Base-by-base conservation (phyloP, 805 yeast genomes). In the Hanseniaspora pseudoguilliermondii region DNA sequence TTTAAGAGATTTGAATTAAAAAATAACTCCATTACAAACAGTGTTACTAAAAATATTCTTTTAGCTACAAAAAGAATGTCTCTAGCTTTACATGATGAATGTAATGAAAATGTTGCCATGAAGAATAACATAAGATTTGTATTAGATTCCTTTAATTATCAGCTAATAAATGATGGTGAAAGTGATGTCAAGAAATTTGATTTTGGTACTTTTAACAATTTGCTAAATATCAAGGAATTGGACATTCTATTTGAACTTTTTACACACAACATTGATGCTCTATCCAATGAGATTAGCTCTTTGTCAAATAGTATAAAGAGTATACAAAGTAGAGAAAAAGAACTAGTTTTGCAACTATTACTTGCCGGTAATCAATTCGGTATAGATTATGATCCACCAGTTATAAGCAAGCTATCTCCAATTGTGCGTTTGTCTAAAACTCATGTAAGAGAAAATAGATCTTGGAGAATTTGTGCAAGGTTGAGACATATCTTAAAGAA, bases 391-490 rank as follows among this genome's bases (percentile, higher is more conserved):
- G 97, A 93, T 63, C 95, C 97, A 0, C 81, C 86, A 6, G 96
- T 89, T 20, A 76, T 91, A 53, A 90, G 97, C 1, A 83, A 88
- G 52, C 96, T 97, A 0, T 84, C 96, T 0, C 82, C 85, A 62
- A 80, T 88, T 34, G 77, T 87, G 49, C 74, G 96, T 54, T 77
- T 89, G 2, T 77, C 83, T 2, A 74, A 75, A 20, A 77, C 81
- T 25, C 97, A 90, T 68, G 80, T 88, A 1, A 73, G 98, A 60
- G 79, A 83, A 25, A 79, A 81, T 58, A 86, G 88, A 61, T 81
- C 95, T 62, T 93, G 98, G 98, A 85, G 87, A 62, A 77, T 90
- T 21, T 73, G 87, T 44, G 80, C 88, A 1, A 75, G 96, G 39
- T 68, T 93, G 44, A 75, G 97, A 34, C 95, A 91, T 65, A 78